Conservation (phyloP, 768 basidiomycete genomes). For the Fibroporia radiculosa region DNA sequence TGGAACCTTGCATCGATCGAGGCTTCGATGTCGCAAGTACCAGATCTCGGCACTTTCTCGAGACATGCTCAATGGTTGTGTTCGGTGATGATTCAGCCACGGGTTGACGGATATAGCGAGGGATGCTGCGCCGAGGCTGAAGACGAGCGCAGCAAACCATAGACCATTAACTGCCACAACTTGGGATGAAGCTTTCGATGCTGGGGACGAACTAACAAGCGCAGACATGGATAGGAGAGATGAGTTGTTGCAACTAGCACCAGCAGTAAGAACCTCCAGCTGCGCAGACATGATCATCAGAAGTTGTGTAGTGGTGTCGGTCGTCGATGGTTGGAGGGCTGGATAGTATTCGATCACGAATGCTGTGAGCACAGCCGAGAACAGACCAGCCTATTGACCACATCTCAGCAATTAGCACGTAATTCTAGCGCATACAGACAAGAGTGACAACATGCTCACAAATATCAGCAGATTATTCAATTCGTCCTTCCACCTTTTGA, state of each 20-base stretch:
- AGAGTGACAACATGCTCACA: too few species aligned
- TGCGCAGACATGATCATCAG: not conserved
- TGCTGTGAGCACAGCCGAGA: constrained; percentile 23
- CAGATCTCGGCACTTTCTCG: constrained; percentile 15
- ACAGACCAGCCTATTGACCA: constrained; percentile 27
- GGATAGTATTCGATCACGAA: constrained; percentile 21
- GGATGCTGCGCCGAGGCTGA: constrained; percentile 9
- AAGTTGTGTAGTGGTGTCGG: constrained; percentile 7
- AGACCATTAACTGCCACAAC: constrained; percentile 5
- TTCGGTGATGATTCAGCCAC: constrained; percentile 11
- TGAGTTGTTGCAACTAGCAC: too few species aligned
- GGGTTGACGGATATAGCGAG: constrained; percentile 10
- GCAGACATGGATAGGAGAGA: too few species aligned
- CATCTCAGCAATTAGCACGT: too few species aligned
- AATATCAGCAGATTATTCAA: too few species aligned
- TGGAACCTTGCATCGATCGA: constrained; percentile 15
- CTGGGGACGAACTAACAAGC: too few species aligned
- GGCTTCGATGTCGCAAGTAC: too few species aligned
- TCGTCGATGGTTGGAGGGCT: constrained; percentile 15
- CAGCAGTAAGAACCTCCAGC: not conserved
- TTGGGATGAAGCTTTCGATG: not conserved
- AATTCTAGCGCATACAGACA: too few species aligned
- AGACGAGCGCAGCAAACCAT: constrained; percentile 12
- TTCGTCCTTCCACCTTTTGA: too few species aligned
- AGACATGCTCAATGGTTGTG: not conserved